phyloP scores from a whole-genome alignment of 176 grass and related monocot genomes.

The Typha latifolia region DNA sequence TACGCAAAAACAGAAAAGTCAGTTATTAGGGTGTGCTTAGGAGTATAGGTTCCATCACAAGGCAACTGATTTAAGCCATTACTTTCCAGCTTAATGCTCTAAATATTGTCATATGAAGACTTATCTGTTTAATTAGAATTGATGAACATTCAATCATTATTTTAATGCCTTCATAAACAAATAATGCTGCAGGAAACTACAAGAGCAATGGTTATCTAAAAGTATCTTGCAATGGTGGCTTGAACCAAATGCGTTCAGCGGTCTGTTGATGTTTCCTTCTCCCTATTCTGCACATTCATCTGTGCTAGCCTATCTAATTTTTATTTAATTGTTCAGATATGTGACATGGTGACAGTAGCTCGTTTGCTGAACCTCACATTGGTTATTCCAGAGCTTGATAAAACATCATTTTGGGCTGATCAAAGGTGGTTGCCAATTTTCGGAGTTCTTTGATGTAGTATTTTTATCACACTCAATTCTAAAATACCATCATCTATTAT shows the following conservation, averaged over 20 bases:
- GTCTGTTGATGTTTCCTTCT: conserved; percentile 26
- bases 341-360: conserved; percentile 86
- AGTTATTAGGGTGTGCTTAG: no score
- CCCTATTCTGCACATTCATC: conserved; percentile 4
- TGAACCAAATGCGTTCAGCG: conserved; percentile 98
- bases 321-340: conserved; percentile 48
- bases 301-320: not conserved
- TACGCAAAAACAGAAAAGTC: no score
- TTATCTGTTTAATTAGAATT: not conserved
- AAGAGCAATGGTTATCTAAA: conserved; percentile 81
- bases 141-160: conserved; percentile 2
- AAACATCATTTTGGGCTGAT: conserved; percentile 95
- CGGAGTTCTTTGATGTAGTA: conserved; percentile 1
- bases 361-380: conserved; percentile 80
- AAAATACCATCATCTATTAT: conserved; percentile 9
- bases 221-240: conserved; percentile 92
- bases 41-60: no score
- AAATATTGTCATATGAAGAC: not conserved
- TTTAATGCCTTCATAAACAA: conserved; percentile 1
- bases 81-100: no score
- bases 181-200: conserved; percentile 54
- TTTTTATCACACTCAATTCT: conserved; percentile 11
- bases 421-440: conserved; percentile 49
- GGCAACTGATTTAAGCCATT: no score
- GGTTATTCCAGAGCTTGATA: conserved; percentile 84